Conservation (phyloP, 225 moss, liverwort and hornwort species). For the Lunularia cruciata region DNA sequence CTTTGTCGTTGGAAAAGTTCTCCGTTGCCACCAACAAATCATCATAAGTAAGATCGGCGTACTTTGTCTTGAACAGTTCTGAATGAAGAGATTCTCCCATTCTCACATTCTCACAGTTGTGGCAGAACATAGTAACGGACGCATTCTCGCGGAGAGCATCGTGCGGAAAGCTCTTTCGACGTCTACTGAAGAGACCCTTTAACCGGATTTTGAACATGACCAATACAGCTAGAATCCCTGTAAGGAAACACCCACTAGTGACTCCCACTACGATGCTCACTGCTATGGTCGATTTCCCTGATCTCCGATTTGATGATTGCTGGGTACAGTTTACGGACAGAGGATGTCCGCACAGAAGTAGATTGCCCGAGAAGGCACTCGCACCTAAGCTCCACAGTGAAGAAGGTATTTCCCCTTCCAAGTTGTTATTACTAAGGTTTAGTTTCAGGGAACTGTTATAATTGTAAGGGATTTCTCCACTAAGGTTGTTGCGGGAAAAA, state of each 20-base stretch:
- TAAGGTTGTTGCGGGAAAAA: constrained; percentile 13
- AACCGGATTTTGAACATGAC: too few relatives aligned
- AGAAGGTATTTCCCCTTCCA: constrained; percentile 12
- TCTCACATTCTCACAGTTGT: background rate
- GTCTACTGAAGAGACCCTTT: background rate
- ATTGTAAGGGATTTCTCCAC: constrained; percentile 3
- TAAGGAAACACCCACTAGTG: background rate
- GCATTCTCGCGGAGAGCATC: background rate
- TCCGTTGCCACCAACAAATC: constrained; percentile 33
- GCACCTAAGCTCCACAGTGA: background rate
- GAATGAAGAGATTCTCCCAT: background rate
- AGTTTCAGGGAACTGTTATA: background rate
- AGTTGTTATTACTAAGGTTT: constrained; percentile 8
- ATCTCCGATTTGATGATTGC: background rate
- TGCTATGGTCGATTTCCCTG: background rate
- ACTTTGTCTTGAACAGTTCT: background rate
- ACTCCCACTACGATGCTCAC: background rate
- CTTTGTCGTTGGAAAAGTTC: constrained; percentile 34
- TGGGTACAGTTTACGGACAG: background rate
- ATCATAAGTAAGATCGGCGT: constrained; percentile 16
- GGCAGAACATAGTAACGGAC: too few relatives aligned
- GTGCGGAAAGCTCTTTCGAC: background rate
- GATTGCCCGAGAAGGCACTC: background rate
- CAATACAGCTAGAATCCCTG: background rate
- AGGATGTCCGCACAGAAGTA: constrained; percentile 8